These are phyloP conservation scores for Lanmaoa rubissima DNA, from an alignment of 768 basidiomycete species.

Conservation along the genomic window DNA sequence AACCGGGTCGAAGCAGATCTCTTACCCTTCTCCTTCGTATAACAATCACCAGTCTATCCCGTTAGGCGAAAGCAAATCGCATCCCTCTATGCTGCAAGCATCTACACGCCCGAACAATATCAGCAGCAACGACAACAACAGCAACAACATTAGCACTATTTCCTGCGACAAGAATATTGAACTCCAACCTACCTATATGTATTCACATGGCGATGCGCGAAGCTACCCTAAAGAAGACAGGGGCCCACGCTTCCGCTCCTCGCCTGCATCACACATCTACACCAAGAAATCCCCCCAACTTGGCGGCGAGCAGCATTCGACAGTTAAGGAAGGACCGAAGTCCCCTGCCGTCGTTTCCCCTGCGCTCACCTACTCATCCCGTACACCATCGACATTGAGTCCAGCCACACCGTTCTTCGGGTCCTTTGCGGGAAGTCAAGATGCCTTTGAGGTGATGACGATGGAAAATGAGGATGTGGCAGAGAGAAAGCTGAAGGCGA, in stretches of 20 bases:
- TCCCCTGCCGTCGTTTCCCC: constrained; percentile 64
- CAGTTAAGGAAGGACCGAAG: constrained; percentile 31
- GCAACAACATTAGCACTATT: constrained; percentile 21
- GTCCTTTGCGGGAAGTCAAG: constrained; percentile 42
- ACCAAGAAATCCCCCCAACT: constrained; percentile 12
- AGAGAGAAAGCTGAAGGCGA: constrained; percentile 27
- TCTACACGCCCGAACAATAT: constrained; percentile 25
- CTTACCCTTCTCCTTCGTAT: constrained; percentile 1
- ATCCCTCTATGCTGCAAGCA: constrained; percentile 16
- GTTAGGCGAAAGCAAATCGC: constrained; percentile 2
- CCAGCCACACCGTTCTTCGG: constrained; percentile 73
- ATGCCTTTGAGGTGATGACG: constrained; percentile 30
- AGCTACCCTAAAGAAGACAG: constrained; percentile 2
- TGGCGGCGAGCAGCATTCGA: constrained; percentile 14
- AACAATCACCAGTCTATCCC: constrained; percentile 7
- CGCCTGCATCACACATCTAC: constrained; percentile 12
- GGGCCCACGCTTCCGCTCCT: constrained; percentile 7
- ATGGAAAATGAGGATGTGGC: constrained; percentile 21
- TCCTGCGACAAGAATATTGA: constrained; percentile 15
- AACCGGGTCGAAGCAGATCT: background rate
- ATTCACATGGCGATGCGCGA: constrained; percentile 21
- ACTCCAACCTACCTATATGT: constrained; percentile 22
- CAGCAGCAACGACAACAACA: constrained; percentile 22
- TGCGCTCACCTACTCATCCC: constrained; percentile 64
- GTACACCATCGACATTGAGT: constrained; percentile 63